Base-by-base conservation (phyloP, 1,139 yeast genomes). In the Taiozyma sp. region DNA sequence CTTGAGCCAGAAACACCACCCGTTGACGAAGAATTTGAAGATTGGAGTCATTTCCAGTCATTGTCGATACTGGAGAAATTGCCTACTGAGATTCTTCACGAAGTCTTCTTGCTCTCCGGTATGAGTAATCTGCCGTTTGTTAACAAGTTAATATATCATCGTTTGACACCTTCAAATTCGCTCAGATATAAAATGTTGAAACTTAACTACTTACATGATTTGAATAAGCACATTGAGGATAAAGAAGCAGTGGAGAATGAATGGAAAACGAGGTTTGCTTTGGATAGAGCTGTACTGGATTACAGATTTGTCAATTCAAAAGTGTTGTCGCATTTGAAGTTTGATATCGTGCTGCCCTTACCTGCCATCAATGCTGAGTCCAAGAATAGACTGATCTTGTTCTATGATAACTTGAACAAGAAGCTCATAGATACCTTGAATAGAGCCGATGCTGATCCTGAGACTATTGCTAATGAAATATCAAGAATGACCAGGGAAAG, bases 31-130 rank as follows among this genome's bases (percentile, higher is more conserved):
- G 41, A 37, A 37, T 8, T 13, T 32, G 41, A 21, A 10, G 24
- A 37, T 19, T 21, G 41, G 24, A 37, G 41, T 11, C 41, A 37
- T 10, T 37, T 37, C 8, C 34, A 35, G 11, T 30, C 46, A 4
- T 29, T 43, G 3, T 50, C 48, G 7, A 50, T 54, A 13, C 34
- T 60, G 2, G 61, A 58, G 30, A 50, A 50, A 8, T 42, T 61
- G 6, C 64, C 64, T 6, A 44, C 51, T 6, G 64, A 61, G 46
- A 48, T 61, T 8, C 41, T 59, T 2, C 60, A 58, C 39, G 53
- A 56, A 34, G 49, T 61, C 6, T 54, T 58, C 37, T 41, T 54
- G 7, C 37, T 41, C 9, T 39, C 56, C 4, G 55, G 56, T 4
- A 30, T 51, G n/a, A 49, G 50, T n/a, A 13, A 43, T 1, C 43